A percentile compares a stretch with the other conserved stretches of the same genome.
Conservation (phyloP, 306 rosid species). For the Vicia faba region DNA sequence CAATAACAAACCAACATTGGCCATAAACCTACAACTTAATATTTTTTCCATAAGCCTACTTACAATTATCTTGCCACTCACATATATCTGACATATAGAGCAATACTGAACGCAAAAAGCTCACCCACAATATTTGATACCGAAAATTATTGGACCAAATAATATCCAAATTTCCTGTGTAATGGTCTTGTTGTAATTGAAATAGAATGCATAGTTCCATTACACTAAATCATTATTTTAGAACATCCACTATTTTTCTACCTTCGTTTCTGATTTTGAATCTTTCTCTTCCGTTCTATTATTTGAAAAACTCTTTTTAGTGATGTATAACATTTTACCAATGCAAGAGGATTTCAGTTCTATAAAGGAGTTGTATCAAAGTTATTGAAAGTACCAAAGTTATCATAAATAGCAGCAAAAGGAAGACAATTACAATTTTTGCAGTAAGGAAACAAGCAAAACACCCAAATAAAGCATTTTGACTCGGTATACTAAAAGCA, state of each 20-base stretch:
- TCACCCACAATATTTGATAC: no score
- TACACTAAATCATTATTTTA: neutral
- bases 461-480: no score
- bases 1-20: no score
- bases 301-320: slow-evolving; percentile 1
- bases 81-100: neutral
- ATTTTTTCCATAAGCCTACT: no score
- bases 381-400: neutral
- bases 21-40: no score
- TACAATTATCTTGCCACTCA: neutral
- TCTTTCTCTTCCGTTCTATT: slow-evolving; percentile 4
- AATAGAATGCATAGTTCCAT: slow-evolving; percentile 1
- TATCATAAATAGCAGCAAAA: slow-evolving; percentile 13
- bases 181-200: slow-evolving; percentile 7
- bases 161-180: neutral
- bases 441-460: no score
- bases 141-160: no score
- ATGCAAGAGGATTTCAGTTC: slow-evolving; percentile 11
- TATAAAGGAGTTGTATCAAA: neutral
- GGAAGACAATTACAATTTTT: neutral
- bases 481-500: no score
- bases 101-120: no score
- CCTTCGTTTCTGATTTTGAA: slow-evolving; percentile 28
- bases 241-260: slow-evolving; percentile 4
- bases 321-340: slow-evolving; percentile 5